Base-by-base conservation (phyloP, 1,284 basidiomycete species). In the Termitomyces sp. region DNA sequence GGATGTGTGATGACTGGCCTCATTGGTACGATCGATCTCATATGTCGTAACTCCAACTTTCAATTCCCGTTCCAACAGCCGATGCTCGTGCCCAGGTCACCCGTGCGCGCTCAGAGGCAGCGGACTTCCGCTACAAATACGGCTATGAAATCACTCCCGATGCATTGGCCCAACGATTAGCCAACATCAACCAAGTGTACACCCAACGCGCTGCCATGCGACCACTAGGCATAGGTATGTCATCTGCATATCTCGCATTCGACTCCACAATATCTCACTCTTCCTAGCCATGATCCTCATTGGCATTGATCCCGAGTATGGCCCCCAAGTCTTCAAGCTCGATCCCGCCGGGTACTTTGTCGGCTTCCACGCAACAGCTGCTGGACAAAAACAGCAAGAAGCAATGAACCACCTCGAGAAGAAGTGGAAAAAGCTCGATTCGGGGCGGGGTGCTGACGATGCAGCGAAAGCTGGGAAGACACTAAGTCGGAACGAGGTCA, bases 171-270 rank as follows among this genome's bases (percentile, higher is more conserved):
- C 87, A 95, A 65, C 81, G 97, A 46, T 77, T 99, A 68, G 96
- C 97, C 35, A 98, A 98, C 71, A 93, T 99, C 72, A 99, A 99
- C 72, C 97, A 99, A 73, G 96, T 99, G 1, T 97, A 97, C 73
- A 99, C 96, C 0, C 96, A 98, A 72, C 83, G 92, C 57, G 97
- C 97, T 0, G 97, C 86, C 42, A 99, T 99, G 94, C 83, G 97
- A 49, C 97, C 97, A 5, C 76, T 98, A 28, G 97, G 97, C 44
- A 97, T 99, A 57, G 86, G 93, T 95, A 64, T 62, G 88, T 71
- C 38, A 35, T 55, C 40, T 44, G 13, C 40, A 34, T 14, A 38
- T 45, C 16, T 35, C n/a, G 46, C 40, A 49, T 52, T 39, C 47
- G n/a, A 14, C 38, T 44, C 33, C 35, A 49, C 50, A 57, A 42